Conservation (phyloP, 495 filamentous ascomycete species). For the Trichoderma orchidacearum region DNA sequence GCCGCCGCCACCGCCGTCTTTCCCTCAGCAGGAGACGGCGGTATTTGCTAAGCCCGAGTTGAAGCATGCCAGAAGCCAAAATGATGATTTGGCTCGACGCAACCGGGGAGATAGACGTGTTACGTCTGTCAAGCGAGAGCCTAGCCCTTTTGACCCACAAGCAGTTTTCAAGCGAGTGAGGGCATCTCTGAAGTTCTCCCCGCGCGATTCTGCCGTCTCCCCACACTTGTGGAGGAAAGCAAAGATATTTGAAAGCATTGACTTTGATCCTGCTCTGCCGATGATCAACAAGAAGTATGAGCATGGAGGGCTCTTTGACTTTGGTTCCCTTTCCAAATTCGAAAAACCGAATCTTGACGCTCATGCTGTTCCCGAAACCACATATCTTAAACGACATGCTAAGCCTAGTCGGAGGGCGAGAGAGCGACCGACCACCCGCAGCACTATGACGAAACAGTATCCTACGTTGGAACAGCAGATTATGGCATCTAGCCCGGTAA, state of each 20-base stretch:
- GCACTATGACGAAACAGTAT: not conserved
- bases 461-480: not conserved
- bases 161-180: slow-evolving; percentile 37
- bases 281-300: slow-evolving; percentile 37
- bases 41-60: slow-evolving; percentile 35
- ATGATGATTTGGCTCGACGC: not conserved
- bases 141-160: slow-evolving; percentile 36
- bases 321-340: slow-evolving; percentile 12
- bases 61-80: slow-evolving; percentile 27
- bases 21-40: slow-evolving; percentile 8
- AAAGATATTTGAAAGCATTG: slow-evolving; percentile 35
- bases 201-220: slow-evolving; percentile 5
- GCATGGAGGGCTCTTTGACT: slow-evolving; percentile 31
- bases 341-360: not conserved
- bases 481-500: slow-evolving; percentile 7
- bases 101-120: not conserved
- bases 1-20: not conserved
- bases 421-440: slow-evolving; percentile 8
- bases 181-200: slow-evolving; percentile 17
- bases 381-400: slow-evolving; percentile 20
- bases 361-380: slow-evolving; percentile 15
- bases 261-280: slow-evolving; percentile 33
- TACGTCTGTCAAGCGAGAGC: slow-evolving; percentile 16
- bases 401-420: slow-evolving; percentile 22
- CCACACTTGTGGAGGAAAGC: slow-evolving; percentile 6